Evolutionary conservation across 352 stramenopile species (phyloP), one percentile per base, ranked within the genome.

Genomic region (Pythium monospermum): DNA sequence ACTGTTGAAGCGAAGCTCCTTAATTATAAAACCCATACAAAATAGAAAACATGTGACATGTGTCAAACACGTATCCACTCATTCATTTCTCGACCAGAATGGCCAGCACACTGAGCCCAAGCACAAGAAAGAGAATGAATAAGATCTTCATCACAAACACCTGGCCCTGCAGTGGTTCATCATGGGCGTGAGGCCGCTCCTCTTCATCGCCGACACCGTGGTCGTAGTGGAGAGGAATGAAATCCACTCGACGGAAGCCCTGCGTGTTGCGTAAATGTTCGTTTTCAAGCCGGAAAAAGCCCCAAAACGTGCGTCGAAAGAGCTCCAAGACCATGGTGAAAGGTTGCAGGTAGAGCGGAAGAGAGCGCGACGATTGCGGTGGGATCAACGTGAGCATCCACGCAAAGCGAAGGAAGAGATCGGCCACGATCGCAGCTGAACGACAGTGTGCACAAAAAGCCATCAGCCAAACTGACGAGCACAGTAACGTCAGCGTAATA

Each of bases 251-350:
- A 33, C 75, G 79, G 50, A 90, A 94, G 26, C 81, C 81, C 49
- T 91, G 81, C 23, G 81, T 94, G 60, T 92, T 94, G 63, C 83
- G 81, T 44, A 92, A 46, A 41, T 92, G 81, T 64, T 94, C 83
- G 42, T 94, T 94, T 51, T 94, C 83, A 28, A 94, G 67, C 0
- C 73, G 68, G 44, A 94, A 94, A 48, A 94, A 91, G 58, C 83
- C 89, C 83, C 83, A 94, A 38, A 90, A 87, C 6, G 83, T 94
- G 31, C 83, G 79, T 13, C 83, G 79, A 36, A 94, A 88, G 18
- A 91, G 69, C 64, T 94, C 83, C 2, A 86, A 50, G 19, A 94
- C 76, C 77, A 91, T 94, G 11, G 83, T 91, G 44, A 91, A 88
- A 31, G 81, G 83, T 64, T 90, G 81, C 31, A 94, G 49, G 36